Percentiles rank a stretch among this genome's conserved stretches.
These are phyloP conservation scores for Umbelopsis isabellina DNA, from an alignment of 192 early-diverging fungal genomes.

Conservation along the genomic window DNA sequence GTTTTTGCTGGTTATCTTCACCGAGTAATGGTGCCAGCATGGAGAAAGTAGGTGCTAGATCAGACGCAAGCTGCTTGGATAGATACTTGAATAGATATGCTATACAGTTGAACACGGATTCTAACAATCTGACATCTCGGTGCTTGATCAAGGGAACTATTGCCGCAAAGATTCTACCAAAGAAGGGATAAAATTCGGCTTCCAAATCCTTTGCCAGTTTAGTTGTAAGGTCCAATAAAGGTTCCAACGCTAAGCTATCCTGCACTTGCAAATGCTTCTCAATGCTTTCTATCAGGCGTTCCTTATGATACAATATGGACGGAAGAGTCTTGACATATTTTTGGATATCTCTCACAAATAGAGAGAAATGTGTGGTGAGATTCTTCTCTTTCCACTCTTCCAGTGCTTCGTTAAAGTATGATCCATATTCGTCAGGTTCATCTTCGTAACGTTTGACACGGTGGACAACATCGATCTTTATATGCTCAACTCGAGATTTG, in stretches of 20 bases:
- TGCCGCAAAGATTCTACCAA: constrained; percentile 62
- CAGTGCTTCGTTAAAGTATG: constrained; percentile 86
- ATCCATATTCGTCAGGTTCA: constrained; percentile 63
- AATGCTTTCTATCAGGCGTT: constrained; percentile 67
- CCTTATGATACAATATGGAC: constrained; percentile 91
- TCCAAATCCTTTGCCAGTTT: constrained; percentile 90
- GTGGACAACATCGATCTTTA: constrained; percentile 84
- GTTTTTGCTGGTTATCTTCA: constrained; percentile 64
- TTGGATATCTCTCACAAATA: constrained; percentile 69
- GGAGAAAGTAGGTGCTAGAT: constrained; percentile 76
- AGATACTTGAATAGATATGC: constrained; percentile 93
- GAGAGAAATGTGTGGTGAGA: constrained; percentile 78
- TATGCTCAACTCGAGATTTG: constrained; percentile 65
- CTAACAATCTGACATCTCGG: constrained; percentile 73
- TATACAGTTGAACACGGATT: constrained; percentile 86
- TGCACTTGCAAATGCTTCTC: constrained; percentile 65
- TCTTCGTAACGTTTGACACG: constrained; percentile 62
- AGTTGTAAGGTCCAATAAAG: constrained; percentile 80
- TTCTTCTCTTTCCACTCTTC: constrained; percentile 90
- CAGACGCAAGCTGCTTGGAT: constrained; percentile 64
- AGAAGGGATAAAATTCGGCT: constrained; percentile 85
- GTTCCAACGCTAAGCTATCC: constrained; percentile 74
- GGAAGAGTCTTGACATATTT: constrained; percentile 74
- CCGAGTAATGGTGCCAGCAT: constrained; percentile 77
- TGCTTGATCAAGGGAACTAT: constrained; percentile 71